Percentiles rank a stretch among this genome's conserved stretches.
Evolutionary conservation across 2,329 filamentous ascomycete genomes (phyloP).

Genomic region (Talaromyces sp.): DNA sequence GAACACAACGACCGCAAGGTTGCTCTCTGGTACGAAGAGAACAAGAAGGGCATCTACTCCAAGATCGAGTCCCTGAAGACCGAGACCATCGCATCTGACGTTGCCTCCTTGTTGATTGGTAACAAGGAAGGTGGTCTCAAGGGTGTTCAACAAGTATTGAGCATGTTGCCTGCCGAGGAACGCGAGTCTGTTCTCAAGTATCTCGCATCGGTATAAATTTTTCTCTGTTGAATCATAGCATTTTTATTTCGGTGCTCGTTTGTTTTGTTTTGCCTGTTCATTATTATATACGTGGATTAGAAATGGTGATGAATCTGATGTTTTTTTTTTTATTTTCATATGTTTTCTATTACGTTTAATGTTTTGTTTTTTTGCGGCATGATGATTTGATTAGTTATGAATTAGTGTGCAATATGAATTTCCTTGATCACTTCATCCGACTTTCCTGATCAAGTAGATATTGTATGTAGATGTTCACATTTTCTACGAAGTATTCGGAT

Average conservation of each 20-base stretch:
- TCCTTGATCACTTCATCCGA: conserved; percentile 4
- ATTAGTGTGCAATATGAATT: conserved; percentile 18
- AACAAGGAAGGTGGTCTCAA: conserved; percentile 71
- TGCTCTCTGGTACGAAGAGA: conserved; percentile 93
- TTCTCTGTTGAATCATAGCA: not conserved
- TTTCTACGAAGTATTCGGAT: too few relatives aligned
- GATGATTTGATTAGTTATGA: conserved; percentile 15
- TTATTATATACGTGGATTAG: conserved; percentile 11
- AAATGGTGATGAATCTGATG: not conserved
- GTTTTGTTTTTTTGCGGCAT: not conserved
- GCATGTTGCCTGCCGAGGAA: conserved; percentile 83
- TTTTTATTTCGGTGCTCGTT: conserved; percentile 4
- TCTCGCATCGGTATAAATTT: conserved; percentile 33
- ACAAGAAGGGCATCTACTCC: conserved; percentile 75
- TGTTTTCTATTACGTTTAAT: not conserved
- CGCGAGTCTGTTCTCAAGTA: conserved; percentile 75
- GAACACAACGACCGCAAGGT: conserved; percentile 77
- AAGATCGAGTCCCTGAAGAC: conserved; percentile 84
- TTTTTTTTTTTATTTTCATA: not conserved
- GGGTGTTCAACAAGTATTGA: conserved; percentile 81
- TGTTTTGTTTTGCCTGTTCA: not conserved
- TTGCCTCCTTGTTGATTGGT: conserved; percentile 65
- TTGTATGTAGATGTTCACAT: not conserved
- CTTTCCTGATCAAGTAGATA: not conserved
- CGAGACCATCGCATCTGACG: conserved; percentile 67